Base-by-base conservation (phyloP, 176 grass and related monocot genomes). In the Rhipidocladum racemiflorum region DNA sequence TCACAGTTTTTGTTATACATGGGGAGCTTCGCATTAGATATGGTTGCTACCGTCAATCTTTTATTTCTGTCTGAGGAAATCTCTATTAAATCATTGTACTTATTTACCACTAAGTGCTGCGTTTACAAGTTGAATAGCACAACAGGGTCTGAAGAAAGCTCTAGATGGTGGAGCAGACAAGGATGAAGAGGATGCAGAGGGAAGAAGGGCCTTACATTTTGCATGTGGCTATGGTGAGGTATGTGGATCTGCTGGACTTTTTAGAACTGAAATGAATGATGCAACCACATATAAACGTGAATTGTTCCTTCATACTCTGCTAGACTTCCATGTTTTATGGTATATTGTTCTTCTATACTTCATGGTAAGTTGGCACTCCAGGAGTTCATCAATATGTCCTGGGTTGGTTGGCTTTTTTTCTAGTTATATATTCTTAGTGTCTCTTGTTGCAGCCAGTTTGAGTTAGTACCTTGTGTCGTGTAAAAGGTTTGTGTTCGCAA, bases 201-300 rank as follows among this genome's bases (percentile, higher is more conserved):
- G 92, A 75, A 90, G 95, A 79, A 94, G 90, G 86, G 92, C 95
- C 74, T 89, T 97, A 57, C 92, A 97, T 88, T 97, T 97, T 94
- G 92, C 95, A 67, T 97, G 95, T 91, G 95, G 95, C 16, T 97
- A 97, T 39, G 90, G 90, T 68, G 95, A 97, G 90, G 95, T 97
- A 76, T 70, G 82, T 25, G 7, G 24, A 51, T 44, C 25, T 75
- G n/a, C 3, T 53, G 23, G 54, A 50, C 24, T 14, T 79, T 75
- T 16, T 79, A 85, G 59, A 28, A 30, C 49, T 50, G 17, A 24
- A 49, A 53, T 44, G 24, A 40, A 23, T 53, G 64, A 73, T 21
- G 2, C 44, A 62, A 73, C 16, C 4, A 5, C 23, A 16, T 9
- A 70, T 38, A 25, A n/a, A 35, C 66, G 3, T 21, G 45, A 86